Conservation (phyloP, 805 yeast genomes). For the Yarrowia deformans region DNA sequence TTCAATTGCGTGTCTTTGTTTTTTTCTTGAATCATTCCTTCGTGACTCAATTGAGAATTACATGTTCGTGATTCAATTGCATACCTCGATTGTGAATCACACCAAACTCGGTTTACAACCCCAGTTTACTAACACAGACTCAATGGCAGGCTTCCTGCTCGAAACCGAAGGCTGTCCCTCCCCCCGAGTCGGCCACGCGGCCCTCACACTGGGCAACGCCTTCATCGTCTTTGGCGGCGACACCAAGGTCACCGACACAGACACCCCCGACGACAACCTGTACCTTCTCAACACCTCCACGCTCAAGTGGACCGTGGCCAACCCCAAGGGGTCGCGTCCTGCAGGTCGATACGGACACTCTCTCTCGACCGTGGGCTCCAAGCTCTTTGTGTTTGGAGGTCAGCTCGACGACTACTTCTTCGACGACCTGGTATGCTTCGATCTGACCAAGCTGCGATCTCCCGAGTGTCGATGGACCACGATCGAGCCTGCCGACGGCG, state of each 20-base stretch:
- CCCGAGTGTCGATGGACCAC: constrained; percentile 86
- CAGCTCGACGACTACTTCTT: constrained; percentile 84
- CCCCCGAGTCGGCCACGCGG: constrained; percentile 95
- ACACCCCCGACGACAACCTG: constrained; percentile 85
- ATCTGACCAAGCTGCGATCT: constrained; percentile 82
- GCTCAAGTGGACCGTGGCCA: constrained; percentile 79
- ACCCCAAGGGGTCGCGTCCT: constrained; percentile 78
- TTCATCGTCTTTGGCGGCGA: constrained; percentile 97
- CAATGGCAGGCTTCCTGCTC: constrained; percentile 60
- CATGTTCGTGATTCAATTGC: too few relatives aligned
- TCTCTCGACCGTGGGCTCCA: constrained; percentile 70
- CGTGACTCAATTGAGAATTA: too few relatives aligned
- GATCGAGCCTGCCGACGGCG: constrained; percentile 61
- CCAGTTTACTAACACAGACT: constrained; percentile 46
- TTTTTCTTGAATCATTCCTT: too few relatives aligned
- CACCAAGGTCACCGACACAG: constrained; percentile 71
- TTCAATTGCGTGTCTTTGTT: too few relatives aligned
- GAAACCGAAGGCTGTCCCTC: constrained; percentile 85
- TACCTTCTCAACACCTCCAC: constrained; percentile 85
- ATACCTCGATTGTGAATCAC: too few relatives aligned
- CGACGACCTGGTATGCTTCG: constrained; percentile 85
- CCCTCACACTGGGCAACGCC: constrained; percentile 92
- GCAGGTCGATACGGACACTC: constrained; percentile 95
- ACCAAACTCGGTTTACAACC: too few relatives aligned
- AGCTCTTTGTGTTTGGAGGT: constrained; percentile 90